phyloP scores from a whole-genome alignment of 169 alveolate species.

The Toxoplasma gondii region DNA sequence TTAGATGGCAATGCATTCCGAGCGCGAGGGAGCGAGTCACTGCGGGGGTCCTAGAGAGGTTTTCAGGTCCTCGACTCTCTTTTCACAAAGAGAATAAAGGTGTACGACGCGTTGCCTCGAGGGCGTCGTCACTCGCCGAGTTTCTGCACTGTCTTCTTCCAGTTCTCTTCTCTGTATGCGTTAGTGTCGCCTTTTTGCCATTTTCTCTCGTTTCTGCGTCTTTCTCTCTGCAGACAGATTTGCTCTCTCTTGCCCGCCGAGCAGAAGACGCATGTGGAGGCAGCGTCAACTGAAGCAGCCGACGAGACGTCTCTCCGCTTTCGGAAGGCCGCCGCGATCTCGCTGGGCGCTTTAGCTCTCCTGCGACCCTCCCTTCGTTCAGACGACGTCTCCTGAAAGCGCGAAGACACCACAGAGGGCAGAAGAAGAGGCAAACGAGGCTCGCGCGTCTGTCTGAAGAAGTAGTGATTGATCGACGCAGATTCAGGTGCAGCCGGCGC shows the following conservation, averaged over 20 bases:
- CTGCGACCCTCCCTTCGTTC: neutral
- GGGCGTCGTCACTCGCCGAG: too few species aligned
- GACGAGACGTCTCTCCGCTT: neutral
- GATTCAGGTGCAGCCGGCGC: too few species aligned
- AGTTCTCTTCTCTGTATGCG: neutral
- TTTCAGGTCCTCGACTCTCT: too few species aligned
- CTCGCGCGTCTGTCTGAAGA: too few species aligned
- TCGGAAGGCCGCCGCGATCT: neutral
- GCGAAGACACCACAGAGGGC: neutral
- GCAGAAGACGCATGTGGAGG: neutral
- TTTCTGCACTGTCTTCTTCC: too few species aligned
- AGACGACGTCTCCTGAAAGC: neutral
- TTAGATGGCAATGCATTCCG: too few species aligned
- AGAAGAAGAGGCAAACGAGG: too few species aligned
- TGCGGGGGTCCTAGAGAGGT: too few species aligned
- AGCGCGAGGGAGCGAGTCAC: too few species aligned
- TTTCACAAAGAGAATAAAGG: too few species aligned
- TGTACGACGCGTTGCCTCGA: too few species aligned
- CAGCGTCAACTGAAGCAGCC: neutral
- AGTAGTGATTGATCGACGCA: too few species aligned
- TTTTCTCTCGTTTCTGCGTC: neutral
- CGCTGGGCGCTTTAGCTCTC: neutral
- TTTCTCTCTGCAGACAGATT: neutral
- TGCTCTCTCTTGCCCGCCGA: neutral
- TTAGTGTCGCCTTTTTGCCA: neutral